Evolutionary conservation across 331 rosid genomes (phyloP).

Genomic region (Acacia pycnantha): DNA sequence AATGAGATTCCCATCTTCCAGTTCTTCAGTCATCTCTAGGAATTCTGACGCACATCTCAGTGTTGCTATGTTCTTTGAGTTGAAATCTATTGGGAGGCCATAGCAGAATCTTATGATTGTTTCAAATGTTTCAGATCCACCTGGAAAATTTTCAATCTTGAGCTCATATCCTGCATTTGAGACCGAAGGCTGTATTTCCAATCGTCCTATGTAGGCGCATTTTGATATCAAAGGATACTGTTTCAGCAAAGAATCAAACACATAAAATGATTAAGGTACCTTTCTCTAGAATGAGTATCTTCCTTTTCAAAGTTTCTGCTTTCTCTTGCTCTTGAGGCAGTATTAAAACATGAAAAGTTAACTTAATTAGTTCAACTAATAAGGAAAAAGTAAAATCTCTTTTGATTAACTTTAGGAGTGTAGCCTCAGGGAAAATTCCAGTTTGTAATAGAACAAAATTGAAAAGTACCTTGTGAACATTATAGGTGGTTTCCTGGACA

Average conservation of each 20-base stretch:
- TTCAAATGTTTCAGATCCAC: slow-evolving; percentile 76
- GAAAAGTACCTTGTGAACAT: slow-evolving; percentile 79
- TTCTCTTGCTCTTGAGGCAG: not conserved
- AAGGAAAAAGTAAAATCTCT: not conserved
- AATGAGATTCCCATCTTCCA: slow-evolving; percentile 81
- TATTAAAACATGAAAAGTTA: not conserved
- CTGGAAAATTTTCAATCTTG: slow-evolving; percentile 84
- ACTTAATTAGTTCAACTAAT: not conserved
- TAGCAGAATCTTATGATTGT: slow-evolving; percentile 79
- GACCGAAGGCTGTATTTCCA: slow-evolving; percentile 55
- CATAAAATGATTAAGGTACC: not conserved
- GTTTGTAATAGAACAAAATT: not conserved
- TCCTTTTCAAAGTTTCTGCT: slow-evolving; percentile 2
- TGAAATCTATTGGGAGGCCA: slow-evolving; percentile 77
- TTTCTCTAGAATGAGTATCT: not conserved
- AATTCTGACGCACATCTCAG: slow-evolving; percentile 91
- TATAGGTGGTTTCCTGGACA: slow-evolving; percentile 67
- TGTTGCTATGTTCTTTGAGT: slow-evolving; percentile 64
- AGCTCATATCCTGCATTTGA: slow-evolving; percentile 47
- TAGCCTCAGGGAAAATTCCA: not conserved
- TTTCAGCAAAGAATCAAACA: slow-evolving; percentile 36
- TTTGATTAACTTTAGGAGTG: not conserved
- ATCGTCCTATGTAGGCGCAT: slow-evolving; percentile 76
- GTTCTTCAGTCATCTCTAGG: slow-evolving; percentile 90
- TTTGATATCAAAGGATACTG: slow-evolving; percentile 84